Evolutionary conservation across 1,284 basidiomycete genomes (phyloP), one percentile per base, ranked within the genome.

Genomic region (Ceratobasidium sp.): DNA sequence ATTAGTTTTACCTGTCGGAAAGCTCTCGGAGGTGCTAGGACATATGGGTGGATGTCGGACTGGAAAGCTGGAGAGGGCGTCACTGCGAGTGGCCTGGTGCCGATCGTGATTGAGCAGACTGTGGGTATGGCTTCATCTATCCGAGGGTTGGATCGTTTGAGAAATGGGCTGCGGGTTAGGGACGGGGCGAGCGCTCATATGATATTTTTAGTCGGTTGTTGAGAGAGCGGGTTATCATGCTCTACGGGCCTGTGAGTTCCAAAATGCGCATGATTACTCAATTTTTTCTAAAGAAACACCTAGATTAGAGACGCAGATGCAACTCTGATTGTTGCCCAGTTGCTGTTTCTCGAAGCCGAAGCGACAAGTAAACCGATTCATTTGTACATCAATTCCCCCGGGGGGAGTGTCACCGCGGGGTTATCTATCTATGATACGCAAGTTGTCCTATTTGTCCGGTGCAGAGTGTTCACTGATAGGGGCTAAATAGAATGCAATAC

Each of bases 351-450:
- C 64, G 96, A 97, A 83, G 95, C 96, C 0, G 95, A 97, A 80
- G 93, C 96, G 76, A 89, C 93, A 0, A 88, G 89, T 16, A 93
- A 94, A 78, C 96, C 95, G 1, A 96, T 97, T 72, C 93, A 96
- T 78, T 82, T 97, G 23, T 97, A 96, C 81, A 96, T 97, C 78
- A 97, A 97, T 81, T 95, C 93, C 5, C 95, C 96, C 0, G 95
- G 95, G 3, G 96, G 96, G 41, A 93, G 92, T 77, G 95, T 97
- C 48, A 96, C 95, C 0, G 93, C 94, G 46, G 96, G 95, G 18
- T 83, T 97, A 64, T 95, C 95, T 4, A 96, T 97, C 73, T 97
- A 97, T 83, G 96, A 97, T 79, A 97, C 95, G 93, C 93, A 81
- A 50, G 84, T 77, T 8, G 41, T n/a, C 6, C 21, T 50, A 2